These are phyloP conservation scores for Leccinellum rugosiceps DNA, from an alignment of 768 basidiomycete species.

Conservation along the genomic window DNA sequence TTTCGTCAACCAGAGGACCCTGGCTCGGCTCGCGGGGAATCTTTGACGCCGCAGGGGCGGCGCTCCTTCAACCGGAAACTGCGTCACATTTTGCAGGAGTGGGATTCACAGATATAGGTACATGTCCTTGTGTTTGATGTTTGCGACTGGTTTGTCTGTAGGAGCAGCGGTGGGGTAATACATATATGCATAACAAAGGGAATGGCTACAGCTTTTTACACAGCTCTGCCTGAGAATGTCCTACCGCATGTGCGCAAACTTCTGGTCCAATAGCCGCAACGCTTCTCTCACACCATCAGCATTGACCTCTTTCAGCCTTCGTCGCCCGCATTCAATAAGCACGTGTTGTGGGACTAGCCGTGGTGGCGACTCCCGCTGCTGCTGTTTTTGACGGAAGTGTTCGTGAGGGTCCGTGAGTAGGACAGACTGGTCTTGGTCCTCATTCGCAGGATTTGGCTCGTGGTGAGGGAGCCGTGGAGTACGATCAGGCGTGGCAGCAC, in stretches of 20 bases:
- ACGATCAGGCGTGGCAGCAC: constrained; percentile 46
- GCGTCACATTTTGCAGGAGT: constrained; percentile 24
- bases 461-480: constrained; percentile 9
- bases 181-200: background rate
- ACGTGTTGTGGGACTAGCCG: constrained; percentile 60
- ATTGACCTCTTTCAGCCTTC: constrained; percentile 61
- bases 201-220: background rate
- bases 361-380: constrained; percentile 41
- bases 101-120: constrained; percentile 14
- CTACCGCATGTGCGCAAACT: constrained; percentile 42
- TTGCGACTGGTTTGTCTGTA: background rate
- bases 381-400: constrained; percentile 46
- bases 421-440: constrained; percentile 38
- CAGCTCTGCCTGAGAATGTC: background rate
- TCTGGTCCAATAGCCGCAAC: constrained; percentile 67
- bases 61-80: constrained; percentile 40
- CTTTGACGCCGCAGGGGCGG: constrained; percentile 32
- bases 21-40: constrained; percentile 13
- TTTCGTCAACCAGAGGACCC: constrained; percentile 38
- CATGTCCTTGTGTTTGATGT: background rate
- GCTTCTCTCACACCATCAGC: constrained; percentile 74
- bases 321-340: constrained; percentile 58
- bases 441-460: constrained; percentile 9
- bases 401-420: constrained; percentile 54
- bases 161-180: constrained; percentile 5